Conservation (phyloP, 345 rosid genomes). For the Syzygium oleosum region DNA sequence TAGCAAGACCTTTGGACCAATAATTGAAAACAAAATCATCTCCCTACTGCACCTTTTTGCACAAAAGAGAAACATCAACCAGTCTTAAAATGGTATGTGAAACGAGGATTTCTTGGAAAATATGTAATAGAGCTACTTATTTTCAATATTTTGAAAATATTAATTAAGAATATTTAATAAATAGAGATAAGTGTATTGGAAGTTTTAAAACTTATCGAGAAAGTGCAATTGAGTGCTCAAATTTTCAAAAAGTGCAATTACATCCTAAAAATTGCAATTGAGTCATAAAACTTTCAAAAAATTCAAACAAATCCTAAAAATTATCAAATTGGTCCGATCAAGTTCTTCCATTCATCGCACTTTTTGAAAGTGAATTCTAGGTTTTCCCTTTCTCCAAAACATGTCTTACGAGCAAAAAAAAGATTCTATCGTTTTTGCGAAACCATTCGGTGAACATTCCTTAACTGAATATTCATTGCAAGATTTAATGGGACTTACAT, state of each 20-base stretch:
- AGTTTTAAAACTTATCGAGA: no score
- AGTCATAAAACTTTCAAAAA: no score
- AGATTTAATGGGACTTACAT: not conserved
- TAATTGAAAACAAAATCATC: not conserved
- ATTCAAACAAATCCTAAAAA: no score
- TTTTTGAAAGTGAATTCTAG: not conserved
- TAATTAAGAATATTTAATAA: not conserved
- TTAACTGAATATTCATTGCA: not conserved
- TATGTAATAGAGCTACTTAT: conserved; percentile 17
- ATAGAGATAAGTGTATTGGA: no score
- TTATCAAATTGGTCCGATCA: no score
- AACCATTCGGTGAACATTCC: not conserved
- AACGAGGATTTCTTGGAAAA: not conserved
- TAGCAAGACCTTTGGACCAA: not conserved
- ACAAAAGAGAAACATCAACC: not conserved
- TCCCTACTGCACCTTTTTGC: not conserved
- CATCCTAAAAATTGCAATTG: no score
- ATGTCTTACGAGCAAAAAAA: not conserved
- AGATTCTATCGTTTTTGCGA: not conserved
- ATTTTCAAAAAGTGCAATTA: no score
- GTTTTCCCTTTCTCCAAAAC: not conserved
- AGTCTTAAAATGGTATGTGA: not conserved
- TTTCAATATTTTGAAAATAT: conserved; percentile 6
- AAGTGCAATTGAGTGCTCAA: no score
- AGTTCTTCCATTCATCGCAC: no score